Conservation (phyloP, 768 basidiomycete species). For the Xerocomellus intermedius region DNA sequence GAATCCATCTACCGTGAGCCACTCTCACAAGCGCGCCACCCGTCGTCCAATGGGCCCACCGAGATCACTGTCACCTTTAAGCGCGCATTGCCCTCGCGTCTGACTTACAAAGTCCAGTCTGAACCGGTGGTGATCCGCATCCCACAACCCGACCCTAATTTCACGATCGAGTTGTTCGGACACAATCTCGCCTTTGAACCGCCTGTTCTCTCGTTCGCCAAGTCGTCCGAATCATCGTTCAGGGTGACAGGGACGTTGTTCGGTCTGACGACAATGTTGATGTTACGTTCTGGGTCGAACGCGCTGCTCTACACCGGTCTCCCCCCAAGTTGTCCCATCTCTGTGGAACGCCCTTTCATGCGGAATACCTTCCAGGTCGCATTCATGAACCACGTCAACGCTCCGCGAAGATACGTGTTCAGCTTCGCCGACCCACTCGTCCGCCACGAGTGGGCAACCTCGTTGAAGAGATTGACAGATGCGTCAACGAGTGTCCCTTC, state of each 20-base stretch:
- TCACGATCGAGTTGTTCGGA: slow-evolving; percentile 82
- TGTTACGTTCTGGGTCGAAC: slow-evolving; percentile 81
- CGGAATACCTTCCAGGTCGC: slow-evolving; percentile 93
- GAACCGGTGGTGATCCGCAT: slow-evolving; percentile 86
- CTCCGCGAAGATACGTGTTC: slow-evolving; percentile 91
- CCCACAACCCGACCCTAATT: slow-evolving; percentile 77
- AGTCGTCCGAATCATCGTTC: slow-evolving; percentile 82
- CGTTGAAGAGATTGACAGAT: slow-evolving; percentile 67
- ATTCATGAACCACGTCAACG: slow-evolving; percentile 64
- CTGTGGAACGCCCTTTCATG: slow-evolving; percentile 94
- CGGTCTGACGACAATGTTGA: slow-evolving; percentile 78
- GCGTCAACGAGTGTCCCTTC: slow-evolving; percentile 32
- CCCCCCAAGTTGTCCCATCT: slow-evolving; percentile 72
- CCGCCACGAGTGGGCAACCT: slow-evolving; percentile 70
- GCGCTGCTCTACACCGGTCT: slow-evolving; percentile 81
- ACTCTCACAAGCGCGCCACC: slow-evolving; percentile 65
- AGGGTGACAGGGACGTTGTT: slow-evolving; percentile 84
- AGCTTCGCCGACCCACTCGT: slow-evolving; percentile 80
- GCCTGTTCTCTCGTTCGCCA: slow-evolving; percentile 72
- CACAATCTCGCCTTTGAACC: slow-evolving; percentile 90
- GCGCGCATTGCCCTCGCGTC: slow-evolving; percentile 67
- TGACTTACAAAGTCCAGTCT: slow-evolving; percentile 87
- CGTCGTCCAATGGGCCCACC: slow-evolving; percentile 39
- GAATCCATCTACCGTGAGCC: slow-evolving; percentile 69
- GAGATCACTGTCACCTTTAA: slow-evolving; percentile 68